Evolutionary conservation across 108 stramenopile species (phyloP), one percentile per base, ranked within the genome.

Genomic region (Chaetoceros tenuissimus): DNA sequence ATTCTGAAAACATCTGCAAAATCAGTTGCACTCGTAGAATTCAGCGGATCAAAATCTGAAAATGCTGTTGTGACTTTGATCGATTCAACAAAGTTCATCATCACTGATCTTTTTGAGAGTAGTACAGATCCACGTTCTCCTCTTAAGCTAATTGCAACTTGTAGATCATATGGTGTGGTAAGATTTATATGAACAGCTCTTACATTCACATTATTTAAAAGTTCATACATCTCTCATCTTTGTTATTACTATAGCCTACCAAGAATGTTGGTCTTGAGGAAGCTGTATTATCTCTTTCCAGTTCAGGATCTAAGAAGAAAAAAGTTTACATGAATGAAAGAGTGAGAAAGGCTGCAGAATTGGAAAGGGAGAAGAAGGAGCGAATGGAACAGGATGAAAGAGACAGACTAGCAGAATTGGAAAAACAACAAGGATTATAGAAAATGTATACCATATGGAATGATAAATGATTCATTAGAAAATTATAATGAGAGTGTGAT

Each of bases 61-160:
- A 82, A 68, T 1, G 77, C 83, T 21, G 56, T 68, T n/a, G 89
- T 91, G 8, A 67, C 51, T 47, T 62, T 91, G 24, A 63, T 85
- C 22, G 89, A 91, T 60, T 85, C 85, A 1, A 91, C 89, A 5
- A 55, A 63, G 2, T 91, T 91, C 67, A 68, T 79, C 1, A 70
- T 91, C n/a, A 75, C 72, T 47, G 89, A 84, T 34, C 62, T 91
- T 25, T 45, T 87, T n/a, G 89, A 91, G 45, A 71, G 68, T 46
- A 40, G 74, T 47, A 67, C 65, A 18, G 89, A 91, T 74, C 89
- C 89, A 8, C 59, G 89, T 8, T 80, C 78, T 22, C 85, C 85
- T 5, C 59, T 87, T 26, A 86, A 87, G 51, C 44, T 91, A 18
- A 73, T 73, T 3, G 85, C 89, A 0, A 53, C 65, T 27, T 91